Conservation (phyloP, 2,329 filamentous ascomycete species). For the Bertia moriformis region DNA sequence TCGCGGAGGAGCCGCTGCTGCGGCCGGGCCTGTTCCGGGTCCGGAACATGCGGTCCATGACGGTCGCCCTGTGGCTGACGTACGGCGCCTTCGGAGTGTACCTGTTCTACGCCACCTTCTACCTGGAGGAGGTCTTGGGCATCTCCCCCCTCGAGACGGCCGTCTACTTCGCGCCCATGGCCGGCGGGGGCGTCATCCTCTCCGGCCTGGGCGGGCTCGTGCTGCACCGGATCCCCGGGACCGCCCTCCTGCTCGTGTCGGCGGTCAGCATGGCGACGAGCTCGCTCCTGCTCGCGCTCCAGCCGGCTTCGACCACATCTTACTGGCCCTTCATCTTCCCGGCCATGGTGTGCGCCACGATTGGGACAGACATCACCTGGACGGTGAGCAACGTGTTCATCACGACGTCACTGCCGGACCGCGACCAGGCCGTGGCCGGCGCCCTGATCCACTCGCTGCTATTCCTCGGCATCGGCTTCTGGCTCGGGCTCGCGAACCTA, state of each 20-base stretch:
- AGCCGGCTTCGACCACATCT: slow-evolving; percentile 16
- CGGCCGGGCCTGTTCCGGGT: slow-evolving; percentile 56
- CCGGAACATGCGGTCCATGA: slow-evolving; percentile 52
- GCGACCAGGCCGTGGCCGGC: slow-evolving; percentile 34
- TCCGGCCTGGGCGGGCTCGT: slow-evolving; percentile 35
- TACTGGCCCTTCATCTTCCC: slow-evolving; percentile 40
- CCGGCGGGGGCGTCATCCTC: slow-evolving; percentile 31
- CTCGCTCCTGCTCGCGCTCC: slow-evolving; percentile 35
- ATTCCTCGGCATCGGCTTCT: slow-evolving; percentile 29
- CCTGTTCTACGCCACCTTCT: slow-evolving; percentile 55
- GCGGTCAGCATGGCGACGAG: slow-evolving; percentile 33
- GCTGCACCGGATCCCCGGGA: slow-evolving; percentile 37
- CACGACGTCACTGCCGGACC: slow-evolving; percentile 29
- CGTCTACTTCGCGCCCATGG: slow-evolving; percentile 37
- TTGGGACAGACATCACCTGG: slow-evolving; percentile 37
- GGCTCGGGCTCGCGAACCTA: slow-evolving; percentile 33
- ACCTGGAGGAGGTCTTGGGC: slow-evolving; percentile 38
- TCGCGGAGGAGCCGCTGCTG: slow-evolving; percentile 52
- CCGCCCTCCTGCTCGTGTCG: slow-evolving; percentile 33
- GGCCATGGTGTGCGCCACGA: slow-evolving; percentile 27
- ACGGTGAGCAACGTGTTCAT: slow-evolving; percentile 38
- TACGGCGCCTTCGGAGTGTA: slow-evolving; percentile 59
- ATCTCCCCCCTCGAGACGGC: slow-evolving; percentile 37
- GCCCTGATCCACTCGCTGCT: slow-evolving; percentile 31
- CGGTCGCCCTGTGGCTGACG: slow-evolving; percentile 43